Percentiles rank a stretch among this genome's conserved stretches.
Conservation (phyloP, 139 green algal species). For the Tetradesmus lagerheimii region DNA sequence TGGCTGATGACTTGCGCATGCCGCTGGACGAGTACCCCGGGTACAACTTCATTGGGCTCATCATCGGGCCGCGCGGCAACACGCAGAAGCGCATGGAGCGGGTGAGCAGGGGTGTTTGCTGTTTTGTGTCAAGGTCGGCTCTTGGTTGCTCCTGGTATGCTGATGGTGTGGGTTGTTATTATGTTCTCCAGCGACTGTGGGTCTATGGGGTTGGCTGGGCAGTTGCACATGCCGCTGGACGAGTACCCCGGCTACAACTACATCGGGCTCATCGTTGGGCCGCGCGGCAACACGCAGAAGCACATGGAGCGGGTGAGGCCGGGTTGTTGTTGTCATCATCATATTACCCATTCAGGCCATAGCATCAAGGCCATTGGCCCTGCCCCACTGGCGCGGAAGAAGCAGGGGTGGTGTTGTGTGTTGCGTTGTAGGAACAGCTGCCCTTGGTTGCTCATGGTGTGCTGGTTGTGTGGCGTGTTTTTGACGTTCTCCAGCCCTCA, state of each 20-base stretch:
- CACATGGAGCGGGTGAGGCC: conserved; percentile 35
- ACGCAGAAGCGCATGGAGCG: conserved; percentile 63
- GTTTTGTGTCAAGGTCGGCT: too few species aligned
- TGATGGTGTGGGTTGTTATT: too few species aligned
- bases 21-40: conserved; percentile 80
- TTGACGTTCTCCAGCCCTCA: too few species aligned
- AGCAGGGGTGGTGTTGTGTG: not conserved
- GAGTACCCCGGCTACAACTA: conserved; percentile 93
- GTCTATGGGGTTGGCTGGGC: too few species aligned
- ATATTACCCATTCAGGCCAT: too few species aligned
- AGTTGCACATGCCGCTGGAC: conserved; percentile 89
- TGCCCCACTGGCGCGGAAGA: too few species aligned
- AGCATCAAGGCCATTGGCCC: too few species aligned
- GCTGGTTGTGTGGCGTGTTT: too few species aligned
- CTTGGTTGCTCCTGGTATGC: too few species aligned
- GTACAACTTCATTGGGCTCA: conserved; percentile 98
- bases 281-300: conserved; percentile 90
- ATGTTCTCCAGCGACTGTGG: too few species aligned
- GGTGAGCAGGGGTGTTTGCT: not conserved
- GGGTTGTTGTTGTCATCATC: not conserved
- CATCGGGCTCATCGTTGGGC: conserved; percentile 98
- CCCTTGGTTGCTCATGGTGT: too few species aligned
- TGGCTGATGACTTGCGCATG: conserved; percentile 82
- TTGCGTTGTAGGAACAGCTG: too few species aligned
- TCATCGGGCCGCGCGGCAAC: conserved; percentile 98